Conservation (phyloP, 306 rosid species). For the Cicer pinnatifidum region DNA sequence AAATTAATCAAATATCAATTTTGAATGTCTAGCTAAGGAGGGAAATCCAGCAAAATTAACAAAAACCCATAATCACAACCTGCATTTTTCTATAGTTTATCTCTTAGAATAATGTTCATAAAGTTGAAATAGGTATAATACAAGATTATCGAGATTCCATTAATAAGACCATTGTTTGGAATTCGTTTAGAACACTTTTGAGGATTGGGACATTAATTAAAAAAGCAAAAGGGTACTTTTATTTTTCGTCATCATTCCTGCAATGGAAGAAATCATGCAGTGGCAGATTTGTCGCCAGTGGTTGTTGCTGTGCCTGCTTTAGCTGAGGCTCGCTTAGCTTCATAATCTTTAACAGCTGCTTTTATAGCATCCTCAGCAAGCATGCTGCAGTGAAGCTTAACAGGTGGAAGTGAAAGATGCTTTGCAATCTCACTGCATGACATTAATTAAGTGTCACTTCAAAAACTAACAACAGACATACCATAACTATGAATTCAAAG, state of each 20-base stretch:
- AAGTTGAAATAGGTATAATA: no score
- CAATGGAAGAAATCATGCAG: constrained; percentile 46
- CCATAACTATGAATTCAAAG: not conserved
- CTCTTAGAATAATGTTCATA: constrained; percentile 51
- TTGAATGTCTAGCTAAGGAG: constrained; percentile 42
- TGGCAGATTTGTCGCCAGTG: constrained; percentile 47
- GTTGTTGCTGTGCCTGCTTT: constrained; percentile 37
- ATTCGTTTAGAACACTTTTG: constrained; percentile 53
- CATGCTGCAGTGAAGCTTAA: constrained; percentile 99
- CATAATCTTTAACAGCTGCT: constrained; percentile 95
- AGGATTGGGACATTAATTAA: constrained; percentile 55
- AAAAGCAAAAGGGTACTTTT: constrained; percentile 45
- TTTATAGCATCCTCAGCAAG: constrained; percentile 99
- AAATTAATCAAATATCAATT: constrained; percentile 43
- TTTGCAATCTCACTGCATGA: constrained; percentile 87
- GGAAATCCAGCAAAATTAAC: constrained; percentile 54
- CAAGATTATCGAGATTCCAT: constrained; percentile 73
- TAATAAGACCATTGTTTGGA: constrained; percentile 43
- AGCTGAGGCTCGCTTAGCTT: constrained; percentile 57
- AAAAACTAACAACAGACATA: constrained; percentile 3
- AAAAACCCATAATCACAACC: constrained; percentile 60
- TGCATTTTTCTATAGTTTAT: constrained; percentile 54
- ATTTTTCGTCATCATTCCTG: constrained; percentile 39
- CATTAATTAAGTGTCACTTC: constrained; percentile 32
- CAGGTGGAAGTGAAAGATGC: constrained; percentile 97